Base-by-base conservation (phyloP, 805 yeast genomes). In the Monosporozyma unispora region DNA sequence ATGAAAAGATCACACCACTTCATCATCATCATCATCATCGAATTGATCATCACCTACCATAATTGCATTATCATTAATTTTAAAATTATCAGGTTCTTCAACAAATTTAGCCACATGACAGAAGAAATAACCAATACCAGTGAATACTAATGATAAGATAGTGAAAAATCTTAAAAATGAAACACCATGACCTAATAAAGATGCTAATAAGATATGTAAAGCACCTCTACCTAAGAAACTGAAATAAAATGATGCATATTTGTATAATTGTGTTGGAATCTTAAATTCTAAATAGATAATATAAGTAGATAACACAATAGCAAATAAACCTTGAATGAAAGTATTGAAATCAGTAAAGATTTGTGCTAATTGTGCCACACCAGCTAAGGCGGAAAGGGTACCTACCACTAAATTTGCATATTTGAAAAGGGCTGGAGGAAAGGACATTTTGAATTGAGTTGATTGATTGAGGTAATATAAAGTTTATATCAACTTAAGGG, bases 61-160 rank as follows among this genome's bases (percentile, higher is more conserved):
- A 16, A 70, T 50, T 6, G 68, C 64, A 38, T 64, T 72, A n/a
- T 73, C 72, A 41, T 72, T 81, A 37, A 75, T 69, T 59, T 76
- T 84, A 86, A 88, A 87, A 68, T 84, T 87, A 50, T 78, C 84
- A 18, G 96, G 96, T 27, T 89, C 84, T 48, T 85, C 82, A 40
- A 87, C 71, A 52, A 84, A 77, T 18, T 90, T 88, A 25, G 85
- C 66, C 46, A 84, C 82, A 66, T 87, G 93, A 59, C 87, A 73
- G 0, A 68, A 78, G 45, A 75, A 62, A 66, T 73, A 87, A 2
- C 67, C 76, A 21, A 79, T 61, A 27, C 96, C 96, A 22, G 80
- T 65, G 2, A 79, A 39, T 38, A 79, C 74, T n/a, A 86, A 70
- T 12, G 84, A 46, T 9, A 82, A 54, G 2, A 83, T 82, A n/a